These are phyloP conservation scores for Bryoglossum gracile DNA, from an alignment of 495 filamentous ascomycete genomes.

Conservation along the genomic window DNA sequence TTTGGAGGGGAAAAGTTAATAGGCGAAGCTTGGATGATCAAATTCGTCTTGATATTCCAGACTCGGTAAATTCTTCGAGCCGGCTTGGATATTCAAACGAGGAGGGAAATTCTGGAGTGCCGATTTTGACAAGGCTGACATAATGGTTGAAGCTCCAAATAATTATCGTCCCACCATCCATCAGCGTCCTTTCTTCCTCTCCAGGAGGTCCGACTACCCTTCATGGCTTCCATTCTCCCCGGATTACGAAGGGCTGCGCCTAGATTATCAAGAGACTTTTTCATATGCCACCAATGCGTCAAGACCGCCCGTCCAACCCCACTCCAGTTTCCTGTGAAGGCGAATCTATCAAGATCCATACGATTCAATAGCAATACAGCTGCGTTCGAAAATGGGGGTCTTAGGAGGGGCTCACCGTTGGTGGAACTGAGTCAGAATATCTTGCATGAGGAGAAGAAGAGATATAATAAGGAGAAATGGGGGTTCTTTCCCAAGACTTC, in stretches of 20 bases:
- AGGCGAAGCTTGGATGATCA: too few relatives aligned
- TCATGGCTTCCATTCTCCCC: conserved; percentile 43
- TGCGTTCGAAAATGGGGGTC: background rate
- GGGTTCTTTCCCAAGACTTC: conserved; percentile 70
- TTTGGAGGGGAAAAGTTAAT: too few relatives aligned
- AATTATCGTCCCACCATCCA: conserved; percentile 6
- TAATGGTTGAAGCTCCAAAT: background rate
- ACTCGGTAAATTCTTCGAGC: too few relatives aligned
- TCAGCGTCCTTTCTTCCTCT: background rate
- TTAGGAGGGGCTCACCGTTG: conserved; percentile 20
- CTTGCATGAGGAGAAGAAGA: background rate
- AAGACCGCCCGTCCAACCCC: conserved; percentile 27
- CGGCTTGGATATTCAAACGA: too few relatives aligned
- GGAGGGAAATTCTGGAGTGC: too few relatives aligned
- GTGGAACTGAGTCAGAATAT: conserved; percentile 18
- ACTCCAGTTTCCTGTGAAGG: conserved; percentile 24
- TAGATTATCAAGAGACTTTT: conserved; percentile 46
- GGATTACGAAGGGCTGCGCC: conserved; percentile 45
- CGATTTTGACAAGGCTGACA: too few relatives aligned
- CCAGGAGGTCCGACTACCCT: background rate
- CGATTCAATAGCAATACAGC: conserved; percentile 22
- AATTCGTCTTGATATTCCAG: too few relatives aligned
- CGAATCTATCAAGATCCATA: conserved; percentile 14
- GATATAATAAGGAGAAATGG: conserved; percentile 16
- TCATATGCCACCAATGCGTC: conserved; percentile 59